Conservation (phyloP, 352 stramenopile species). For the Globisporangium canariense region DNA sequence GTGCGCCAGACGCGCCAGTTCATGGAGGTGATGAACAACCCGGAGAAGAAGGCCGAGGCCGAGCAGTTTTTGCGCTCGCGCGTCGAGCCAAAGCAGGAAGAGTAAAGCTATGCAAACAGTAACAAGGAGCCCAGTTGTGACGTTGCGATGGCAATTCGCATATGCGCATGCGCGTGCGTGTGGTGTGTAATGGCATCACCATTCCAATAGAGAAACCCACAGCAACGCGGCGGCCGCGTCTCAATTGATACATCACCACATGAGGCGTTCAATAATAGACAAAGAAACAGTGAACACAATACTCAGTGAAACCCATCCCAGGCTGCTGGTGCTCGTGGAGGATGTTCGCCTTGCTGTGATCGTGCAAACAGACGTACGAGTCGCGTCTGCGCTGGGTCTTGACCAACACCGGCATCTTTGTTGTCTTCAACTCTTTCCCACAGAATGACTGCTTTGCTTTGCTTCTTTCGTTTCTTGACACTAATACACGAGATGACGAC, state of each 20-base stretch:
- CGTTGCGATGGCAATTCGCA: no score
- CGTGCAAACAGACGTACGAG: background rate
- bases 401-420: constrained; percentile 1
- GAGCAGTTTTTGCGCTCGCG: constrained; percentile 72
- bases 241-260: no score
- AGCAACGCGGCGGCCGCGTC: background rate
- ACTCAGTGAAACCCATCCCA: no score
- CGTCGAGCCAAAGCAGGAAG: constrained; percentile 35
- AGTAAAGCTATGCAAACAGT: background rate
- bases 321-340: no score
- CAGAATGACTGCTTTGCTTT: background rate
- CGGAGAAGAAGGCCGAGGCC: constrained; percentile 61
- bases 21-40: constrained; percentile 86
- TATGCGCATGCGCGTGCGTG: background rate
- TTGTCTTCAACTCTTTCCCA: background rate
- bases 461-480: constrained; percentile 4
- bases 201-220: background rate
- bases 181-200: background rate
- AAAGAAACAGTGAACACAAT: no score
- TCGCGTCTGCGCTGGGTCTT: background rate
- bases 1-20: constrained; percentile 67
- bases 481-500: constrained; percentile 1
- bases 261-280: no score
- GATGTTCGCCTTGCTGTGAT: no score
- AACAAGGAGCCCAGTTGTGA: background rate